Evolutionary conservation across 2,329 filamentous ascomycete species (phyloP).

Genomic region (Trichoderma lentiforme): DNA sequence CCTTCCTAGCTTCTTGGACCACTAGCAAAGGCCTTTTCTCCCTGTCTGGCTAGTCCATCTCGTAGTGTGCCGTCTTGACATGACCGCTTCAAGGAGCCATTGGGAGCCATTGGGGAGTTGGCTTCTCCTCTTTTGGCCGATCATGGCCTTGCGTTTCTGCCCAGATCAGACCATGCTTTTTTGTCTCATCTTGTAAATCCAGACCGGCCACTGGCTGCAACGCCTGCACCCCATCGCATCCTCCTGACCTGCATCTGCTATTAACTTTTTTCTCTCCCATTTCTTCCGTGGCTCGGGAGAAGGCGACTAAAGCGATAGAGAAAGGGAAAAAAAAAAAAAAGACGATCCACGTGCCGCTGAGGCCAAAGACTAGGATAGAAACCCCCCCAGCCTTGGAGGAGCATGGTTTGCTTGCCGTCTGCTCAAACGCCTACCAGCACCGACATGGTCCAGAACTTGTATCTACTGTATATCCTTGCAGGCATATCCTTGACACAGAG

Average conservation of each 20-base stretch:
- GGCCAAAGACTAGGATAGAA: not conserved
- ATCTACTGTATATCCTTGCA: not conserved
- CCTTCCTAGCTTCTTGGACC: not conserved
- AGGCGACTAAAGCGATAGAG: not conserved
- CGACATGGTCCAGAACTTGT: not conserved
- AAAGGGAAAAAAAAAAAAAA: not conserved
- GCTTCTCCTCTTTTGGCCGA: not conserved
- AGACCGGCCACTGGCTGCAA: not conserved
- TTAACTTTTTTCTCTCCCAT: no score
- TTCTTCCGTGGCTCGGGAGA: not conserved
- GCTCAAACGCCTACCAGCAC: not conserved
- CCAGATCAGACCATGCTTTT: not conserved
- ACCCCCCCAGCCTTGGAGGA: not conserved
- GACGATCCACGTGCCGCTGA: not conserved
- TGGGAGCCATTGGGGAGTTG: not conserved
- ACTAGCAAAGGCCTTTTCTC: not conserved
- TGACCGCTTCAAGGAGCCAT: not conserved
- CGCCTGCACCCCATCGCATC: not conserved
- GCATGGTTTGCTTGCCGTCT: not conserved
- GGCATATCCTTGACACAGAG: slow-evolving; percentile 5
- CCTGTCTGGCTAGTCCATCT: not conserved
- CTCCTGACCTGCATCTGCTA: slow-evolving; percentile 1
- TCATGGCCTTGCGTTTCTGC: not conserved
- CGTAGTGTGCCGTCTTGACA: not conserved
- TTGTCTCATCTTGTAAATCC: not conserved